Conservation (phyloP, 176 grass and related monocot genomes). For the Triticum turgidum region DNA sequence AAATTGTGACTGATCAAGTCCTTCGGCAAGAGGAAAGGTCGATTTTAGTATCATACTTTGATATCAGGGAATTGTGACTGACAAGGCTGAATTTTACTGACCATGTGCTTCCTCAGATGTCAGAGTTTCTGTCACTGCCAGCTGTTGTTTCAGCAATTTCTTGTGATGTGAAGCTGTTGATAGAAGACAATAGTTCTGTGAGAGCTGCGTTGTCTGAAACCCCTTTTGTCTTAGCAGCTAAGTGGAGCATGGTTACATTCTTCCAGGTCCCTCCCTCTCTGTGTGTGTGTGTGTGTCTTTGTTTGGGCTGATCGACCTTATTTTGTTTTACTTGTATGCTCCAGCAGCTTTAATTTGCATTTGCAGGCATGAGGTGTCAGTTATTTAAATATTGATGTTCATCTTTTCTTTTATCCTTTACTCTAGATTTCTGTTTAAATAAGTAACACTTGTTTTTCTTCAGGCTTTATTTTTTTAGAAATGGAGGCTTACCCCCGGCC, state of each 20-base stretch:
- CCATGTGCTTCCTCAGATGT: constrained; percentile 79
- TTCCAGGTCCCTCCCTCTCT: constrained; percentile 52
- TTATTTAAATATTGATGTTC: neutral
- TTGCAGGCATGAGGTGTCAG: neutral
- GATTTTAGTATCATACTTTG: constrained; percentile 74
- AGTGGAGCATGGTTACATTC: constrained; percentile 46
- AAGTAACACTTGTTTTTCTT: constrained; percentile 30
- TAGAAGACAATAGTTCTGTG: constrained; percentile 52
- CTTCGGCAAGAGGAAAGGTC: constrained; percentile 78
- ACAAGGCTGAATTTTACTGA: constrained; percentile 89
- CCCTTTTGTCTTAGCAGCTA: too few relatives aligned
- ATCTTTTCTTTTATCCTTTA: neutral
- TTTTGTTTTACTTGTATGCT: neutral
- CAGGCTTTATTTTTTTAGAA: constrained; percentile 55
- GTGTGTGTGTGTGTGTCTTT: neutral
- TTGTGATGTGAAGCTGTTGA: constrained; percentile 69
- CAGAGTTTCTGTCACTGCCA: constrained; percentile 66
- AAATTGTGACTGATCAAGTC: constrained; percentile 75
- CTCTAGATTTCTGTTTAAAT: constrained; percentile 4
- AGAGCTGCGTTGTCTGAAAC: constrained; percentile 47
- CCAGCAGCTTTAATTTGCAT: neutral
- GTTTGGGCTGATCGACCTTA: constrained; percentile 19
- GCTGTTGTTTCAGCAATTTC: constrained; percentile 70
- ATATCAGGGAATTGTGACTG: constrained; percentile 60
- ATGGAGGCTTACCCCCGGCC: too few relatives aligned